A percentile compares a stretch with the other conserved stretches of the same genome.
Evolutionary conservation across 2,329 filamentous ascomycete species (phyloP).

Genomic region (Westerdykella ornata): DNA sequence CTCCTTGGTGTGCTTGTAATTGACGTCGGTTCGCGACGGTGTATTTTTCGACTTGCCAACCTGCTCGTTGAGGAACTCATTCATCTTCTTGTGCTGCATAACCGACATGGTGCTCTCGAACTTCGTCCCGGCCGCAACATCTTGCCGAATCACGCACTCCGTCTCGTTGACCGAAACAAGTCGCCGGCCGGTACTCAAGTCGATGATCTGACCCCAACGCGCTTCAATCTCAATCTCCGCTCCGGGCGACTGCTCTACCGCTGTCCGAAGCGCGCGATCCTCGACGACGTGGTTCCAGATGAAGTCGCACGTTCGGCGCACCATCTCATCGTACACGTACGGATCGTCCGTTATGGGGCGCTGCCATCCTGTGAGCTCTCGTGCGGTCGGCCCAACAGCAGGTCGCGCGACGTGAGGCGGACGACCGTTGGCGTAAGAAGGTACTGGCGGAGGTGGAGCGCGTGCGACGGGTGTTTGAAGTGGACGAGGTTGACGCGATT

Average conservation of each 20-base stretch:
- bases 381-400: conserved; percentile 5
- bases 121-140: conserved; percentile 16
- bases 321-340: conserved; percentile 63
- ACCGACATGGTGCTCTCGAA: conserved; percentile 90
- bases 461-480: conserved; percentile 1
- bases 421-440: conserved; percentile 1
- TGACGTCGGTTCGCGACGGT: conserved; percentile 54
- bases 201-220: conserved; percentile 75
- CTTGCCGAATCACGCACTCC: conserved; percentile 28
- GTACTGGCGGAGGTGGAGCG: conserved; percentile 11
- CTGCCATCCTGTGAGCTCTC: conserved; percentile 39
- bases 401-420: conserved; percentile 11
- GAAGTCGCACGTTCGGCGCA: conserved; percentile 73
- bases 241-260: conserved; percentile 51
- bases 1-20: conserved; percentile 77
- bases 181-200: conserved; percentile 61
- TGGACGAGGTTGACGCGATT: conserved; percentile 14
- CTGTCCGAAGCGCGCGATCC: conserved; percentile 51
- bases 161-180: conserved; percentile 65
- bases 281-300: conserved; percentile 65
- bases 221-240: conserved; percentile 89
- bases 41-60: conserved; percentile 49
- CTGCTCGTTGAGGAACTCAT: conserved; percentile 71
- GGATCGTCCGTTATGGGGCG: conserved; percentile 61
- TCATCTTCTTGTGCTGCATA: conserved; percentile 81